Conservation (phyloP, 192 early-diverging fungal genomes). For the Backusella tarrabulga region DNA sequence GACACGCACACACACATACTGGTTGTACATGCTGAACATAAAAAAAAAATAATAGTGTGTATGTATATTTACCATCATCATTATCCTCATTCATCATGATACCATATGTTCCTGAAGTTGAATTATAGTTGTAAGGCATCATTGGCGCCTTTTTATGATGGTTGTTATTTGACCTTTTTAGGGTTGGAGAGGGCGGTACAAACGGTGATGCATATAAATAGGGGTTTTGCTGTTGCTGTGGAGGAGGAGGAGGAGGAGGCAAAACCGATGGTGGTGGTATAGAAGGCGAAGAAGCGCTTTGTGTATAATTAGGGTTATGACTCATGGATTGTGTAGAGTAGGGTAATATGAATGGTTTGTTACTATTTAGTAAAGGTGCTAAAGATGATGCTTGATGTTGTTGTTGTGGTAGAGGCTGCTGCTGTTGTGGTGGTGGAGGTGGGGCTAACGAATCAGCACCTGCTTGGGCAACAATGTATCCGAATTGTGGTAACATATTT, state of each 20-base stretch:
- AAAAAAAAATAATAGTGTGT: background rate
- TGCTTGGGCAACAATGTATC: slow-evolving; percentile 39
- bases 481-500: slow-evolving; percentile 37
- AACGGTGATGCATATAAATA: slow-evolving; percentile 3
- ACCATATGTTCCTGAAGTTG: background rate
- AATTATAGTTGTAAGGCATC: background rate
- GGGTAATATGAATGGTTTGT: slow-evolving; percentile 2
- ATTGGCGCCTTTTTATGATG: background rate
- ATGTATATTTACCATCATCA: background rate
- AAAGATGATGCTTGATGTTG: background rate
- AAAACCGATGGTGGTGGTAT: slow-evolving; percentile 3
- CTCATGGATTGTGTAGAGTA: background rate
- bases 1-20: background rate
- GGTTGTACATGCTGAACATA: background rate
- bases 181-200: background rate
- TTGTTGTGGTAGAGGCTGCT: background rate
- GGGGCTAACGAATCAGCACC: slow-evolving; percentile 30
- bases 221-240: background rate
- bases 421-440: background rate
- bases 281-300: background rate
- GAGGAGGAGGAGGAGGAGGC: background rate
- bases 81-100: background rate
- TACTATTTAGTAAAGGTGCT: slow-evolving; percentile 3
- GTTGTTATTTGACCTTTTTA: background rate
- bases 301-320: slow-evolving; percentile 8